Evolutionary conservation across 805 yeast genomes (phyloP).

Genomic region (Isabelozyma rhagii): DNA sequence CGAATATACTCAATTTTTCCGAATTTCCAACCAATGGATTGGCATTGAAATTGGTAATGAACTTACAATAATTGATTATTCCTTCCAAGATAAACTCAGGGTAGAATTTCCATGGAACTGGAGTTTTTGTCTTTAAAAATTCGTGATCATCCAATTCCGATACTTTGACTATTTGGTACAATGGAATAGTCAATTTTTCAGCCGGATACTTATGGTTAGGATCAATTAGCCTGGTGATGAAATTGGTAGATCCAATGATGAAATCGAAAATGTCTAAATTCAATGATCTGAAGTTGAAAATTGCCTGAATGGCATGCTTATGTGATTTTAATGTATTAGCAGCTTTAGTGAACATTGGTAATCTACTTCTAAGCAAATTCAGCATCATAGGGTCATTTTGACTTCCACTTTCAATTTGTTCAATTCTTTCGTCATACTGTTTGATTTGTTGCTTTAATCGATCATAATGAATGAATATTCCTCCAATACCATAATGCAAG

Average conservation of each 20-base stretch:
- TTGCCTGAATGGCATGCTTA: slow-evolving; percentile 59
- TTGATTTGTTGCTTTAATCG: slow-evolving; percentile 49
- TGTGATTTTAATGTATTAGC: slow-evolving; percentile 36
- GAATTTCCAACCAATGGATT: slow-evolving; percentile 54
- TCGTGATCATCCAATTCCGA: slow-evolving; percentile 77
- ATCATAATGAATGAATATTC: slow-evolving; percentile 55
- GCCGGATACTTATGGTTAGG: slow-evolving; percentile 65
- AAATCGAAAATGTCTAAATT: slow-evolving; percentile 74
- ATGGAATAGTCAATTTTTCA: slow-evolving; percentile 46
- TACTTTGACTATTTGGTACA: slow-evolving; percentile 54
- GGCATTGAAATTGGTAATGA: slow-evolving; percentile 51
- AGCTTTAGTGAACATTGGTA: slow-evolving; percentile 45
- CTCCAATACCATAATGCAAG: slow-evolving; percentile 87
- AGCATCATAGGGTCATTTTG: slow-evolving; percentile 18
- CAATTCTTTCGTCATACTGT: slow-evolving; percentile 48
- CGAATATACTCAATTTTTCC: slow-evolving; percentile 52
- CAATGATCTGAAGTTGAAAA: slow-evolving; percentile 53
- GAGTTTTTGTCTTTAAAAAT: slow-evolving; percentile 60
- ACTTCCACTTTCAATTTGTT: slow-evolving; percentile 33
- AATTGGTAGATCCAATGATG: slow-evolving; percentile 70
- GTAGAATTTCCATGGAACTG: slow-evolving; percentile 72
- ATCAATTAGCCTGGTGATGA: slow-evolving; percentile 68
- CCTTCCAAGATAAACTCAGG: slow-evolving; percentile 90
- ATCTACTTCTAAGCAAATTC: slow-evolving; percentile 30
- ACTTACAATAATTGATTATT: slow-evolving; percentile 65